Percentiles rank a stretch among this genome's conserved stretches.
Evolutionary conservation across 495 filamentous ascomycete genomes (phyloP).

Genomic region (Tuber melanosporum): DNA sequence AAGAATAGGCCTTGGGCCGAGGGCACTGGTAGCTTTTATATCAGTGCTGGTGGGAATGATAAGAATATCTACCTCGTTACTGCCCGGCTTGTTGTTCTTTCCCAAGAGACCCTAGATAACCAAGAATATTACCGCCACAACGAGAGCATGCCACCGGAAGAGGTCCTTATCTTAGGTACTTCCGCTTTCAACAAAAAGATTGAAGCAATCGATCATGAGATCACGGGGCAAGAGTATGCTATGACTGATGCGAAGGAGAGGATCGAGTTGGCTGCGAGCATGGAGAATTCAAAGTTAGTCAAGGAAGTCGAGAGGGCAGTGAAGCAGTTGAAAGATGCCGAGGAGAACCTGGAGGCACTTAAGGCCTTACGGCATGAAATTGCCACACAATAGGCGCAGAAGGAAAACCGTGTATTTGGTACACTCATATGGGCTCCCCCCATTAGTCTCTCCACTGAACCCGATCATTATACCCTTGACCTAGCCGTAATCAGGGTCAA

Average conservation of each 20-base stretch:
- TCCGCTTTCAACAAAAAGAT: rapidly evolving
- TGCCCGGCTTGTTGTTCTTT: background rate
- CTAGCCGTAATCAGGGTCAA: background rate
- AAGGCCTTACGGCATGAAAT: background rate
- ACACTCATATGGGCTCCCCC: background rate
- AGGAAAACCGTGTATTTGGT: background rate
- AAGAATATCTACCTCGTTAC: background rate
- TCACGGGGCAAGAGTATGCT: background rate
- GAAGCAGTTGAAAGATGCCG: background rate
- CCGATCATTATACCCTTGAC: background rate
- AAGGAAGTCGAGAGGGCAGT: rapidly evolving
- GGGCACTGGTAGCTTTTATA: background rate
- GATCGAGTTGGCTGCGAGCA: rapidly evolving
- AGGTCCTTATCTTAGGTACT: background rate
- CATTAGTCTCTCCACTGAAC: background rate
- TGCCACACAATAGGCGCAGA: rapidly evolving
- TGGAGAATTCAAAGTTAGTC: background rate
- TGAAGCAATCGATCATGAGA: background rate
- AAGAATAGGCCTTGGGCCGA: background rate
- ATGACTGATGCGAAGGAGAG: background rate
- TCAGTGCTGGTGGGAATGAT: background rate
- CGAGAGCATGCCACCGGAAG: background rate
- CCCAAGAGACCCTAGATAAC: background rate
- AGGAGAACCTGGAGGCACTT: background rate
- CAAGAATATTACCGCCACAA: background rate